Evolutionary conservation across 352 stramenopile genomes (phyloP).

Genomic region (Phytophthora megakarya): DNA sequence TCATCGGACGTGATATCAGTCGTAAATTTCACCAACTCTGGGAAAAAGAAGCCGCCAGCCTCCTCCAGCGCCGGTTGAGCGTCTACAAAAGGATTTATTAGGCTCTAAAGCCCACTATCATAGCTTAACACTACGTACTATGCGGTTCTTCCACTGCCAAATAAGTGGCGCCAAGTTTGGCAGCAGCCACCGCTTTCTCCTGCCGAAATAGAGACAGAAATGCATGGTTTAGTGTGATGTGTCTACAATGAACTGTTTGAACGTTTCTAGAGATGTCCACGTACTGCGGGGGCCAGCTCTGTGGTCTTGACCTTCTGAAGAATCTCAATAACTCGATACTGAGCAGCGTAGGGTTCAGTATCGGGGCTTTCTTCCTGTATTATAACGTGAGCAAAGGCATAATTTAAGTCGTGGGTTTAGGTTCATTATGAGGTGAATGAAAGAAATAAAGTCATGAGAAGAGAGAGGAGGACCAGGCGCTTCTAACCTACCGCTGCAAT

Average conservation of each 20-base stretch:
- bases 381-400: not conserved
- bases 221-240: not conserved
- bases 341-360: conserved; percentile 49
- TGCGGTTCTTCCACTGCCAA: conserved; percentile 69
- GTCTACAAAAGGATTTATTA: conserved; percentile 36
- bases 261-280: conserved; percentile 11
- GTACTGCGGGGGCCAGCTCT: conserved; percentile 32
- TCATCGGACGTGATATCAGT: conserved; percentile 24
- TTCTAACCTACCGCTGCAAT: conserved; percentile 35
- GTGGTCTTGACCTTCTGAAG: conserved; percentile 58
- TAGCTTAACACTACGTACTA: conserved; percentile 35
- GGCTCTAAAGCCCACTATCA: not conserved
- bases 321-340: conserved; percentile 62
- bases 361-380: conserved; percentile 54
- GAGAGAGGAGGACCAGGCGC: not conserved
- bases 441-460: not conserved
- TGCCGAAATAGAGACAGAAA: conserved; percentile 16
- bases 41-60: conserved; percentile 45
- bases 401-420: not conserved
- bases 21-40: conserved; percentile 43
- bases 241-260: not conserved
- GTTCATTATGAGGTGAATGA: not conserved
- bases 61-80: conserved; percentile 59
- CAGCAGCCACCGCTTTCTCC: conserved; percentile 37
- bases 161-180: conserved; percentile 51